Percentiles rank a stretch among this genome's conserved stretches.
Conservation (phyloP, 2,329 filamentous ascomycete genomes). For the Colletotrichum gigasporum region DNA sequence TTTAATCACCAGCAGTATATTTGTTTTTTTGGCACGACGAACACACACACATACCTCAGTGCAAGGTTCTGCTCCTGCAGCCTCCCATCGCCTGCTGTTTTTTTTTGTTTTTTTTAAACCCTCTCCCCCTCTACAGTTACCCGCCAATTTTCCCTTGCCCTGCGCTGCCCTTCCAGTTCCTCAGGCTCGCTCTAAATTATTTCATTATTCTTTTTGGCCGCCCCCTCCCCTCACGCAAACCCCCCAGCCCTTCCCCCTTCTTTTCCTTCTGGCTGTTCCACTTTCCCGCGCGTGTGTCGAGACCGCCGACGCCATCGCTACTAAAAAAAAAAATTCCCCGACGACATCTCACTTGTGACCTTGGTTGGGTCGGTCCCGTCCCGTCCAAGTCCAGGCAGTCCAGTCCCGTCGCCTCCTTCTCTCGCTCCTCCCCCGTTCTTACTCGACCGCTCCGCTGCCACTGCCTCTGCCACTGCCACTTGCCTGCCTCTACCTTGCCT, state of each 20-base stretch:
- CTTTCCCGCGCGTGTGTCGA: conserved; percentile 24
- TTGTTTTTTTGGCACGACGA: not conserved
- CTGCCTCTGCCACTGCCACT: not conserved
- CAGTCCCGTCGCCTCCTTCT: not conserved
- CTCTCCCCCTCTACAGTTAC: not conserved
- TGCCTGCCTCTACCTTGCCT: not conserved
- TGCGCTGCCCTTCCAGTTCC: not conserved
- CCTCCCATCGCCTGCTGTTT: conserved; percentile 1
- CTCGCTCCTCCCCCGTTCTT: not conserved
- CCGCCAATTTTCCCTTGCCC: not conserved
- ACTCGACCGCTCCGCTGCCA: not conserved
- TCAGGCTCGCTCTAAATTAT: not conserved
- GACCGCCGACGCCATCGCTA: conserved; percentile 26
- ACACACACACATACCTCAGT: not conserved
- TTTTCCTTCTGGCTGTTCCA: conserved; percentile 20
- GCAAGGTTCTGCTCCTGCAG: conserved; percentile 14
- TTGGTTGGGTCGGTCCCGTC: conserved; percentile 18
- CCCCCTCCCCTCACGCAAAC: not conserved
- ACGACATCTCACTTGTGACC: conserved; percentile 28
- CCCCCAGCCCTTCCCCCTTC: conserved; percentile 5
- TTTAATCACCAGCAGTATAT: not conserved
- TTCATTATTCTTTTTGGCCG: not conserved
- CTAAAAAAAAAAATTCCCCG: conserved; percentile 28
- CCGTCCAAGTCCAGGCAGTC: not conserved
- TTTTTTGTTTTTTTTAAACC: not conserved